Evolutionary conservation across 768 basidiomycete genomes (phyloP).

Genomic region (Russula abietina): DNA sequence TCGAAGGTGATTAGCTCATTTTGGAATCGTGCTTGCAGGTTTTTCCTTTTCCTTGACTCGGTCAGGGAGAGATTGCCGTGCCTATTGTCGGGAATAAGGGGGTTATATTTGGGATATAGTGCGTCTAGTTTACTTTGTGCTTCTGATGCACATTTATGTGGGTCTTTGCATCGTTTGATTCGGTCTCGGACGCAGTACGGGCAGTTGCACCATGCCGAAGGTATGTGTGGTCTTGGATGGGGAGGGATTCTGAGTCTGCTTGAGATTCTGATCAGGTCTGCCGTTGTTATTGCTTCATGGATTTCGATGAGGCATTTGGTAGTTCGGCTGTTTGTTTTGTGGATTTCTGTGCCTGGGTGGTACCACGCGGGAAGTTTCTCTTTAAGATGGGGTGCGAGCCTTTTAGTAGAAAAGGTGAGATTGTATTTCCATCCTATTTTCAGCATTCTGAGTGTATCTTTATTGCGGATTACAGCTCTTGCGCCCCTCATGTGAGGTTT

Average conservation of each 20-base stretch:
- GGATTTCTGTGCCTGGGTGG: background rate
- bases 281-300: background rate
- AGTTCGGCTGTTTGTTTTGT: background rate
- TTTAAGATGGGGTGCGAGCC: background rate
- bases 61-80: too few relatives aligned
- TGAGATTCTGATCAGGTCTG: background rate
- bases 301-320: background rate
- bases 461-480: background rate
- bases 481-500: background rate
- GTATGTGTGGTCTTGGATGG: background rate
- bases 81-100: too few relatives aligned
- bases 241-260: background rate
- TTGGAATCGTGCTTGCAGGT: too few relatives aligned
- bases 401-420: background rate
- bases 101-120: too few relatives aligned
- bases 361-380: constrained; percentile 18
- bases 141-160: too few relatives aligned
- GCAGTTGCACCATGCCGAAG: too few relatives aligned
- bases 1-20: too few relatives aligned
- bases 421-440: background rate
- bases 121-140: too few relatives aligned
- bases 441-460: constrained; percentile 10
- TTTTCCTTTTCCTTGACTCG: too few relatives aligned
- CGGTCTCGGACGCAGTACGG: too few relatives aligned
- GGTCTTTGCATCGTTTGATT: too few relatives aligned